phyloP scores from a whole-genome alignment of 495 filamentous ascomycete genomes.

The Pyrenula massariospora region DNA sequence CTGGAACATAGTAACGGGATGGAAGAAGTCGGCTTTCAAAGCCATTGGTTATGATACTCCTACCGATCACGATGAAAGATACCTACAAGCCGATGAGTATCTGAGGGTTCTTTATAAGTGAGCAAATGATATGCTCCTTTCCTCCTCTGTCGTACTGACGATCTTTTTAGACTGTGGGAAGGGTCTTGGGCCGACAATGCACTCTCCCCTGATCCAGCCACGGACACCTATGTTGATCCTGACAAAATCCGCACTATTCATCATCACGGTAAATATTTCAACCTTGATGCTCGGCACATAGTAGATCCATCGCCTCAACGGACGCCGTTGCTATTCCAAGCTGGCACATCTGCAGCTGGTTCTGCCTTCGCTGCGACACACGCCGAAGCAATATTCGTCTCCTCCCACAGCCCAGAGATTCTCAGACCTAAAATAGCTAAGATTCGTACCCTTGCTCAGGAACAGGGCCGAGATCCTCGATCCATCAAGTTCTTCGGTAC shows the following conservation, averaged over 20 bases:
- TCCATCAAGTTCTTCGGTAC: conserved; percentile 50
- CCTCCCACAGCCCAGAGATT: conserved; percentile 36
- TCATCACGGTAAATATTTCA: conserved; percentile 47
- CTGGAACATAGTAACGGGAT: conserved; percentile 57
- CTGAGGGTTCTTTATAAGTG: conserved; percentile 43
- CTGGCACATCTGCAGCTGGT: conserved; percentile 47
- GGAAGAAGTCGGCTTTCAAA: conserved; percentile 46
- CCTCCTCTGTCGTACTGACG: not conserved
- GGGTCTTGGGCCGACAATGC: conserved; percentile 47
- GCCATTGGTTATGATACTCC: conserved; percentile 43
- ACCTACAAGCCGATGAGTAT: conserved; percentile 50
- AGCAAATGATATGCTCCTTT: not conserved
- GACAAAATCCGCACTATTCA: conserved; percentile 46
- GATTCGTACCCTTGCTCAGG: conserved; percentile 39
- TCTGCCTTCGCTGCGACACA: conserved; percentile 46
- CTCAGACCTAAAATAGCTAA: conserved; percentile 38
- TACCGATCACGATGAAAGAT: conserved; percentile 50
- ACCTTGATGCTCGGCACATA: conserved; percentile 37
- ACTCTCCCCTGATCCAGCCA: conserved; percentile 30
- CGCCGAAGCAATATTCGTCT: conserved; percentile 55
- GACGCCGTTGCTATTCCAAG: conserved; percentile 54
- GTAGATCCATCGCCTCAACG: conserved; percentile 50
- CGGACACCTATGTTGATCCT: conserved; percentile 41
- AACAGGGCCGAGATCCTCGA: conserved; percentile 38
- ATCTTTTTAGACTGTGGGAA: conserved; percentile 42